Conservation (phyloP, 2,329 filamentous ascomycete genomes). For the Pseudogymnoascus sp. region DNA sequence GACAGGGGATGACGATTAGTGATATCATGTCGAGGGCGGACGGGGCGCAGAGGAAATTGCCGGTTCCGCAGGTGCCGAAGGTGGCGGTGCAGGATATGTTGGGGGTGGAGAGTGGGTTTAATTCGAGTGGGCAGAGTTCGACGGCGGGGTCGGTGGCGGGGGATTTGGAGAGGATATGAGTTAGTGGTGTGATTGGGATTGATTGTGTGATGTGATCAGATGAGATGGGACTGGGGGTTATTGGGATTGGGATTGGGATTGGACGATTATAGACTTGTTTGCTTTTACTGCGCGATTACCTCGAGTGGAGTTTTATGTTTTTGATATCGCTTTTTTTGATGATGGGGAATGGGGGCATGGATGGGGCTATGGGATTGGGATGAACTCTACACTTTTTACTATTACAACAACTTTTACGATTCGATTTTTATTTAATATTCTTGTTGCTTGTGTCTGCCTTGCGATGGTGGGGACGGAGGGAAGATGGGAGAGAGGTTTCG, state of each 20-base stretch:
- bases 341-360: neutral
- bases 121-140: constrained; percentile 23
- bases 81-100: constrained; percentile 81
- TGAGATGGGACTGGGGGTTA: neutral
- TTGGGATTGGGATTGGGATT: neutral
- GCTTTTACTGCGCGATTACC: neutral
- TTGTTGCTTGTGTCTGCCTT: neutral
- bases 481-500: too few species aligned
- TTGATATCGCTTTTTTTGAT: neutral
- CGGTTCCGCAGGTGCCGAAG: constrained; percentile 84
- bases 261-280: neutral
- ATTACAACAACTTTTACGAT: neutral
- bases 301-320: neutral
- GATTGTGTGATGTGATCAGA: neutral
- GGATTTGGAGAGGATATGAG: neutral
- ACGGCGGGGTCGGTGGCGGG: neutral
- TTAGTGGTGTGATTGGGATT: neutral
- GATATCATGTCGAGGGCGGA: constrained; percentile 91
- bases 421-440: neutral
- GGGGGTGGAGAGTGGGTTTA: constrained; percentile 50
- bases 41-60: constrained; percentile 80
- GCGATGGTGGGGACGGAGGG: neutral
- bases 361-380: neutral
- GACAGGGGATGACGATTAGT: constrained; percentile 57
- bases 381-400: neutral